Evolutionary conservation across 371 early-diverging fungal species (phyloP), one percentile per base, ranked within the genome.

Genomic region (Mucor racemosus): DNA sequence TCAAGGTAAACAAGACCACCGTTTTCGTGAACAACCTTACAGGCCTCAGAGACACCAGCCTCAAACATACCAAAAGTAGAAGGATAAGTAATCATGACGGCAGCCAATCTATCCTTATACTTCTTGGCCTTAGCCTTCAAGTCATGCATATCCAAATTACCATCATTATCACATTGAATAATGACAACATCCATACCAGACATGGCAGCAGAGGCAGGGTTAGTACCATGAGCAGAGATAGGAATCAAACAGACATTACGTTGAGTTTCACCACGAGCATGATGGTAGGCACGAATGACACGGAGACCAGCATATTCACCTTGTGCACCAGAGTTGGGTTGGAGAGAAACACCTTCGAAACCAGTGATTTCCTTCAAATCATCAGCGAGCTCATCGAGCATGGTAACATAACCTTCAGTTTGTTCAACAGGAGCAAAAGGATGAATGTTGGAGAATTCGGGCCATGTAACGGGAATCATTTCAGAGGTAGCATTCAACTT

Each of bases 1-100:
- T 98, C 99, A 93, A 98, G 93, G 81, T 98, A 98, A n/a, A 97
- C 97, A 78, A 96, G 96, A 57, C 99, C 99, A 69, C 99, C 98
- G 70, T 90, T 63, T 13, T 79, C 72, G 77, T 98, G 99, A 34
- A 98, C 88, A 63, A 97, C 87, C 55, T 94, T 81, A 77, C 94
- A 94, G 10, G 93, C 96, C 40, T 94, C 91, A 65, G 84, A 71
- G 35, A 97, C 91, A 62, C 90, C 91, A 53, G 91, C 90, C 81
- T 98, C 99, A 71, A 97, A 97, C 65, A 97, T 94, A 76, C 99
- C 99, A 82, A 91, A 98, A 41, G 99, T 98, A 60, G 97, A 96
- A 34, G 99, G 99, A 66, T 97, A 97, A 9, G 99, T 98, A 72
- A 98, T 95, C 99, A 98, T 98, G 71, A 95, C 90, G 33, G 96